phyloP scores from a whole-genome alignment of 495 filamentous ascomycete genomes.

The Penicillium bovifimosum region DNA sequence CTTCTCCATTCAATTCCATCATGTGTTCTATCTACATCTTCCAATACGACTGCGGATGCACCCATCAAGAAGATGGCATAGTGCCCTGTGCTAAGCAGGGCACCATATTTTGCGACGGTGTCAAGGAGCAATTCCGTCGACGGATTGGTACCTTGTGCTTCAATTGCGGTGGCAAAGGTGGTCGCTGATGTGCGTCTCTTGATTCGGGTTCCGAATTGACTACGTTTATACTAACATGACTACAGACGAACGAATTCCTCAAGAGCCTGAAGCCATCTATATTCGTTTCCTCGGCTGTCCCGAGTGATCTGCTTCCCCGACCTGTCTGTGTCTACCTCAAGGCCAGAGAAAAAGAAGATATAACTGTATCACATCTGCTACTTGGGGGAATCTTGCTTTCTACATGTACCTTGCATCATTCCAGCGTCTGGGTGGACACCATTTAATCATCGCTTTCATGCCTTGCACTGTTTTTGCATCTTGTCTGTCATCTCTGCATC shows the following conservation, averaged over 20 bases:
- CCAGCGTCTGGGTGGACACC: background rate
- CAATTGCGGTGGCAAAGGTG: conserved; percentile 29
- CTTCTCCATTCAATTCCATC: background rate
- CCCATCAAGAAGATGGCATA: conserved; percentile 30
- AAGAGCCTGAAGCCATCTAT: background rate
- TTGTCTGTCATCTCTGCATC: background rate
- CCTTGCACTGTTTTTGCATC: background rate
- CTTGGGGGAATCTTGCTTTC: background rate
- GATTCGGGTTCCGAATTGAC: background rate
- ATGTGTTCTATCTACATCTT: conserved; percentile 34
- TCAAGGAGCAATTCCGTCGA: conserved; percentile 33
- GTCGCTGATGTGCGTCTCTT: background rate
- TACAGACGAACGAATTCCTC: background rate
- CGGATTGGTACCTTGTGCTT: conserved; percentile 37
- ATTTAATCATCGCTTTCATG: background rate
- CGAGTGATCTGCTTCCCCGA: background rate
- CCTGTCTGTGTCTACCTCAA: background rate
- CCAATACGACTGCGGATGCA: conserved; percentile 41
- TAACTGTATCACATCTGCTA: background rate
- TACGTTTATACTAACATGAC: background rate
- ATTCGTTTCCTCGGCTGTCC: background rate
- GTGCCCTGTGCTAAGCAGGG: conserved; percentile 37
- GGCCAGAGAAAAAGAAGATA: background rate
- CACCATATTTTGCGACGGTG: conserved; percentile 27
- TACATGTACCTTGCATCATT: background rate